Evolutionary conservation across 106 monocot species (phyloP).

Genomic region (Cymbidium sinense): DNA sequence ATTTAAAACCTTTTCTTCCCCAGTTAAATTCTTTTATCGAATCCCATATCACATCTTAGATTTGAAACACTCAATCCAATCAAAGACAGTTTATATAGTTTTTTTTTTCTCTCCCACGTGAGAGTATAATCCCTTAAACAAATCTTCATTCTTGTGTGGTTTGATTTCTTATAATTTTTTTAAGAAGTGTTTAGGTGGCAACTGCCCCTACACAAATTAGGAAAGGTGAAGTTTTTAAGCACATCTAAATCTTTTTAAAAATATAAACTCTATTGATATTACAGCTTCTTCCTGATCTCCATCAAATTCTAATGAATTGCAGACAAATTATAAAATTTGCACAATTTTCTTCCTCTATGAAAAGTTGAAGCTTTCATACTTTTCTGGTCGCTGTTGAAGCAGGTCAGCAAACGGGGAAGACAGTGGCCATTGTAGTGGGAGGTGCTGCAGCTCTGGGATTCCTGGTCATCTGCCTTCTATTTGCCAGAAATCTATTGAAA

Average conservation of each 20-base stretch:
- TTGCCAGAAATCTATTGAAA: constrained; percentile 67
- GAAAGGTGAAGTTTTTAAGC: background rate
- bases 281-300: background rate
- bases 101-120: background rate
- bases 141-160: too few relatives aligned
- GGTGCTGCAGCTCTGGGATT: constrained; percentile 84
- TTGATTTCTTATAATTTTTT: too few relatives aligned
- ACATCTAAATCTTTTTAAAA: too few relatives aligned
- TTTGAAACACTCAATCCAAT: too few relatives aligned
- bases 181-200: background rate
- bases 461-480: constrained; percentile 80
- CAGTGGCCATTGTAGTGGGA: constrained; percentile 93
- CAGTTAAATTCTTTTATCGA: too few relatives aligned
- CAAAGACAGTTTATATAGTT: background rate
- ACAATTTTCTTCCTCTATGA: background rate
- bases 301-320: background rate
- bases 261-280: too few relatives aligned
- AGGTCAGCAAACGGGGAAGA: constrained; percentile 86
- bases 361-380: background rate
- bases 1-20: background rate
- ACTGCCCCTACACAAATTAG: background rate
- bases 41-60: too few relatives aligned
- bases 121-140: too few relatives aligned
- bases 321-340: background rate
- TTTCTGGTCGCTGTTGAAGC: constrained; percentile 1